A percentile compares a stretch with the other conserved stretches of the same genome.
Evolutionary conservation across 2,329 filamentous ascomycete genomes (phyloP).

Genomic region (Sclerotinia minor): DNA sequence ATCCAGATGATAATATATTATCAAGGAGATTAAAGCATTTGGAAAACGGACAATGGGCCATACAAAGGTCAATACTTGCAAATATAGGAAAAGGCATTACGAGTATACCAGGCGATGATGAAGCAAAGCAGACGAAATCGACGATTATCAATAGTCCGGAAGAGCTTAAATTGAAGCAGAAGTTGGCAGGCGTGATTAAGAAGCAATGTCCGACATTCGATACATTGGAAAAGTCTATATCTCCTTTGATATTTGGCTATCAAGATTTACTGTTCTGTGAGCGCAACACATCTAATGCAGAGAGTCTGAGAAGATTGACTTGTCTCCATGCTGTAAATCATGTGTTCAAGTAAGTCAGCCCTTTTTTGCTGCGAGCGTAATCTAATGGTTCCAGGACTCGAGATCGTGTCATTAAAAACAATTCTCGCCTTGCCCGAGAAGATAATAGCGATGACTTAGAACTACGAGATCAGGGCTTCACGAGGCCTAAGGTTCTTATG

Average conservation of each 20-base stretch:
- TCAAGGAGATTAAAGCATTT: conserved; percentile 53
- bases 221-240: conserved; percentile 62
- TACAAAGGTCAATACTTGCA: conserved; percentile 46
- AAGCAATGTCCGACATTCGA: conserved; percentile 60
- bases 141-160: conserved; percentile 43
- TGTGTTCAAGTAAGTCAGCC: conserved; percentile 68
- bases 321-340: conserved; percentile 90
- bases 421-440: conserved; percentile 70
- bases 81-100: conserved; percentile 52
- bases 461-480: conserved; percentile 91
- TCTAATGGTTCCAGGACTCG: conserved; percentile 60
- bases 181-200: conserved; percentile 57
- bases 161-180: conserved; percentile 67
- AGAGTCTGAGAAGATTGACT: conserved; percentile 66
- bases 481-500: conserved; percentile 88
- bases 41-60: conserved; percentile 53
- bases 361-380: not conserved
- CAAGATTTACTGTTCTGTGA: conserved; percentile 76
- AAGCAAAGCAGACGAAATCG: conserved; percentile 34
- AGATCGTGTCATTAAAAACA: conserved; percentile 91
- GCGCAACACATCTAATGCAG: conserved; percentile 67
- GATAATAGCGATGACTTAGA: conserved; percentile 66
- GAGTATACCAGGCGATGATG: conserved; percentile 48
- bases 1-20: conserved; percentile 62
- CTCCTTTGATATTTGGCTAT: conserved; percentile 77